Percentiles rank a stretch among this genome's conserved stretches.
These are phyloP conservation scores for Paecilomyces formosus DNA, from an alignment of 2,329 filamentous ascomycete species.

Conservation along the genomic window DNA sequence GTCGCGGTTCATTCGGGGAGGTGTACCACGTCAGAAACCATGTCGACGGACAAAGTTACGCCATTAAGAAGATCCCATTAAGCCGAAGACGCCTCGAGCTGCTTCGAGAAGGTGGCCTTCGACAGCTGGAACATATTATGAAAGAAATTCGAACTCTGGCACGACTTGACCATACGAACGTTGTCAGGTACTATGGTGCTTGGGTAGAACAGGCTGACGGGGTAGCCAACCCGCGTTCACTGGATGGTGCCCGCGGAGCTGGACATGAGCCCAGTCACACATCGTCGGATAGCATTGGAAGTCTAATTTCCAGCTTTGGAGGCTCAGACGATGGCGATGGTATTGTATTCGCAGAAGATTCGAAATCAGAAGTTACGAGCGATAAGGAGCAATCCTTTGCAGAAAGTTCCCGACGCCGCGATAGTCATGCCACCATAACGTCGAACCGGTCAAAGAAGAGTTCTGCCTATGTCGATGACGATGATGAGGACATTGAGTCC, in stretches of 20 bases:
- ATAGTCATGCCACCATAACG: slow-evolving; percentile 31
- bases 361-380: slow-evolving; percentile 11
- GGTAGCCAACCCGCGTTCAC: slow-evolving; percentile 6
- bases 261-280: slow-evolving; percentile 10
- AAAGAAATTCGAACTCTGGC: slow-evolving; percentile 57
- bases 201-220: slow-evolving; percentile 51
- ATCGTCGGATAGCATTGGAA: slow-evolving; percentile 16
- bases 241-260: not conserved
- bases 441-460: slow-evolving; percentile 36
- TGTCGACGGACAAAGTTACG: slow-evolving; percentile 56
- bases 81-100: slow-evolving; percentile 45
- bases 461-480: slow-evolving; percentile 25
- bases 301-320: slow-evolving; percentile 35
- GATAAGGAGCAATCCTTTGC: slow-evolving; percentile 9
- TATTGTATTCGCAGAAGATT: slow-evolving; percentile 13
- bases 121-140: slow-evolving; percentile 50
- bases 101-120: slow-evolving; percentile 44
- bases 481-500: slow-evolving; percentile 43
- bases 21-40: slow-evolving; percentile 56
- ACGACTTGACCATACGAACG: slow-evolving; percentile 55
- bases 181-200: slow-evolving; percentile 58
- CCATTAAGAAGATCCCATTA: slow-evolving; percentile 59
- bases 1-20: slow-evolving; percentile 58
- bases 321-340: slow-evolving; percentile 24
- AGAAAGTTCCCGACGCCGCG: slow-evolving; percentile 11